Conservation (phyloP, 2,329 filamentous ascomycete species). For the Microsporum canis region DNA sequence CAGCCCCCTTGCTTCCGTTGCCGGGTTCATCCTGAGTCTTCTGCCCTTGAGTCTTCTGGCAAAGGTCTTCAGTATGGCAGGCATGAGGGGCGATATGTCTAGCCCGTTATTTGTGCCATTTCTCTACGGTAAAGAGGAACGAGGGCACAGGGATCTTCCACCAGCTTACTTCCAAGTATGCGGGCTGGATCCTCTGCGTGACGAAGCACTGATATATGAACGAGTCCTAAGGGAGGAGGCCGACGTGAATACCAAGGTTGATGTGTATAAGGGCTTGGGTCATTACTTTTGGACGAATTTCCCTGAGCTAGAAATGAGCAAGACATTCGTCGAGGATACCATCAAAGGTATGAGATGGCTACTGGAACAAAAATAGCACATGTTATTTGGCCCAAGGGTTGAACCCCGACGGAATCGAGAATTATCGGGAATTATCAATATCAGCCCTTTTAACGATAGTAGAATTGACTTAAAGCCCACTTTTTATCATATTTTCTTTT, state of each 20-base stretch:
- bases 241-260: neutral
- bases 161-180: slow-evolving; percentile 1
- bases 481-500: no score
- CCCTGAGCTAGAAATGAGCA: neutral
- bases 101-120: neutral
- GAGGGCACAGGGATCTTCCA: neutral
- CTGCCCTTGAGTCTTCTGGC: neutral
- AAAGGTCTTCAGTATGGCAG: neutral
- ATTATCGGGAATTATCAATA: neutral
- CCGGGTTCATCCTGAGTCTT: neutral
- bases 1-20: neutral
- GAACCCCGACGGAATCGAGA: neutral
- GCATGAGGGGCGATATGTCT: slow-evolving; percentile 1
- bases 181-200: slow-evolving; percentile 1
- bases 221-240: neutral
- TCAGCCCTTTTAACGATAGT: neutral
- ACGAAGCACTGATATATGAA: slow-evolving; percentile 3
- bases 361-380: neutral
- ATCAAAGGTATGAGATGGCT: neutral
- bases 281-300: slow-evolving; percentile 2
- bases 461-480: neutral
- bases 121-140: neutral
- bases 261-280: neutral
- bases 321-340: neutral
- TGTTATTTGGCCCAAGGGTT: neutral